Conservation (phyloP, 2,329 filamentous ascomycete genomes). For the Talaromyces sp. region DNA sequence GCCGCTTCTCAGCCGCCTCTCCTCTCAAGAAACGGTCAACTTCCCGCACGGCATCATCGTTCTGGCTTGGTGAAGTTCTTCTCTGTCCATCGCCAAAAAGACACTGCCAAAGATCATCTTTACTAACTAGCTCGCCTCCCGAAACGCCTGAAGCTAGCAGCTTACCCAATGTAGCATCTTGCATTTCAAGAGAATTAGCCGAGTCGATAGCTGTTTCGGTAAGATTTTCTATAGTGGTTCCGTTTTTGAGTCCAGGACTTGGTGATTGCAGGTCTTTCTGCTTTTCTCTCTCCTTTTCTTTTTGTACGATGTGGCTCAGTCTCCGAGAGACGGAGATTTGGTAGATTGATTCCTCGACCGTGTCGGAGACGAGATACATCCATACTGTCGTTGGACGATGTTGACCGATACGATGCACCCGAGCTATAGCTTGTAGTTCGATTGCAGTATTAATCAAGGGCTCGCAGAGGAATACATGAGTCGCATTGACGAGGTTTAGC, state of each 20-base stretch:
- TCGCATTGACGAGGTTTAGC: slow-evolving; percentile 87
- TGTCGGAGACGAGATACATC: slow-evolving; percentile 88
- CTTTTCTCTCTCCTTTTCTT: slow-evolving; percentile 36
- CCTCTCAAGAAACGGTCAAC: slow-evolving; percentile 52
- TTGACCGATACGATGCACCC: slow-evolving; percentile 93
- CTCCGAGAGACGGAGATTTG: slow-evolving; percentile 76
- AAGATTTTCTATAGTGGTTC: slow-evolving; percentile 27
- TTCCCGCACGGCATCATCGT: slow-evolving; percentile 39
- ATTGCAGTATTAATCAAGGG: slow-evolving; percentile 90
- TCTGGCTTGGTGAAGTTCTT: slow-evolving; percentile 25
- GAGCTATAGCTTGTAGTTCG: slow-evolving; percentile 89
- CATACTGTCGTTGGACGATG: slow-evolving; percentile 84
- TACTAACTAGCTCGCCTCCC: slow-evolving; percentile 74
- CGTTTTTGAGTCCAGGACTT: slow-evolving; percentile 36
- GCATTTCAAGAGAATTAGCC: slow-evolving; percentile 79
- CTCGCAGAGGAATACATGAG: slow-evolving; percentile 91
- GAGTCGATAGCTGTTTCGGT: slow-evolving; percentile 68
- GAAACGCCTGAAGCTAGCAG: slow-evolving; percentile 65
- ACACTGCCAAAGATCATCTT: slow-evolving; percentile 82
- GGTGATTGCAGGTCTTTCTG: slow-evolving; percentile 25
- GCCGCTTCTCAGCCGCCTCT: slow-evolving; percentile 53
- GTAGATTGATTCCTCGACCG: slow-evolving; percentile 90
- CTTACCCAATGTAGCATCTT: slow-evolving; percentile 66
- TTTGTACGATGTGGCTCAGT: slow-evolving; percentile 67
- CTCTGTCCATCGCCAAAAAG: slow-evolving; percentile 63